Evolutionary conservation across 768 basidiomycete genomes (phyloP).

Genomic region (Panus rudis): DNA sequence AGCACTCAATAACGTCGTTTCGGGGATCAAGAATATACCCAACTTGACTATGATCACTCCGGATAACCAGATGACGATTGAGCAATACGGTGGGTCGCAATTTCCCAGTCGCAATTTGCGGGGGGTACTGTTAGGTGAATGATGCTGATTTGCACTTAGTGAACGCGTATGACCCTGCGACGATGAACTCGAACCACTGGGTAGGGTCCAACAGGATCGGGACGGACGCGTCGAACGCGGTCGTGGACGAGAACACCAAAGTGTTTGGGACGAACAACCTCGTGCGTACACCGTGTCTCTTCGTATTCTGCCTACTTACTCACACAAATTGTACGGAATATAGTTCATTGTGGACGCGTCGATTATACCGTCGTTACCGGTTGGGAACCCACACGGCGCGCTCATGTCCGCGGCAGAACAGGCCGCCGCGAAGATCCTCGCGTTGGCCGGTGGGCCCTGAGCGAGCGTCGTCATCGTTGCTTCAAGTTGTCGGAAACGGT

Average conservation of each 20-base stretch:
- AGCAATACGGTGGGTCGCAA: constrained; percentile 37
- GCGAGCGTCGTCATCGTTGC: too few species aligned
- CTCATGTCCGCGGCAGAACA: constrained; percentile 56
- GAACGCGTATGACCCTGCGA: constrained; percentile 23
- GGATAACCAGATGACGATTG: constrained; percentile 49
- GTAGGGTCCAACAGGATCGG: constrained; percentile 49
- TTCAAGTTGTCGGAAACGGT: too few species aligned
- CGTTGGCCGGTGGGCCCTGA: constrained; percentile 45
- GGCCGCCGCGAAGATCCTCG: constrained; percentile 48
- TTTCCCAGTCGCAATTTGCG: background rate
- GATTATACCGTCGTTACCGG: constrained; percentile 46
- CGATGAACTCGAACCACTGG: constrained; percentile 60
- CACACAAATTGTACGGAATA: constrained; percentile 32
- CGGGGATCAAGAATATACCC: constrained; percentile 36
- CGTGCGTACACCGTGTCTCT: constrained; percentile 13
- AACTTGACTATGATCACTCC: constrained; percentile 52
- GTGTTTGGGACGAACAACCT: constrained; percentile 39
- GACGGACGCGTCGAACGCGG: constrained; percentile 25
- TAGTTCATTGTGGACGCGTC: constrained; percentile 51
- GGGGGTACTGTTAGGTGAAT: background rate
- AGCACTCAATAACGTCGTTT: constrained; percentile 42
- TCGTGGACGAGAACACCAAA: constrained; percentile 53
- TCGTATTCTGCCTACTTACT: constrained; percentile 2
- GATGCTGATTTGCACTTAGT: constrained; percentile 12
- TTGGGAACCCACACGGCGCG: constrained; percentile 50